Evolutionary conservation across 2,329 filamentous ascomycete species (phyloP), one percentile per base, ranked within the genome.

Genomic region (Trichoderma guizhouense): DNA sequence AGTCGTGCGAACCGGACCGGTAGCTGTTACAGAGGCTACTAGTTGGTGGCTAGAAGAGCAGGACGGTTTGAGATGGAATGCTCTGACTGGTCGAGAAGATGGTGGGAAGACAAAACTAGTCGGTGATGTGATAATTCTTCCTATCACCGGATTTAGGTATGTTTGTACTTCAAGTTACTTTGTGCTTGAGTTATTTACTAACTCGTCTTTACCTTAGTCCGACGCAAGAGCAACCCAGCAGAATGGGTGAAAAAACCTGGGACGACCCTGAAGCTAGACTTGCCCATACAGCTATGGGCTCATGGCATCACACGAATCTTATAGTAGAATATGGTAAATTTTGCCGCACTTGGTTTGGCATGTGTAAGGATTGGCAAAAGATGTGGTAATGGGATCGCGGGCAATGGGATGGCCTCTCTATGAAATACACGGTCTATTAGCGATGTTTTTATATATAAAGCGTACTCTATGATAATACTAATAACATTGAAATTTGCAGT

Each of bases 141-240:
- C 75, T 15, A 75, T 76, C 7, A 76, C 75, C 1, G 75, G 75
- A 36, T 76, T 76, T 60, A 76, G 75, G 75, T 76, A 72, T 36
- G 32, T 1, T 14, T 43, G n/a, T 43, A n/a, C 39, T 43, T 43
- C 39, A 18, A 43, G 14, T 18, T 18, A 18, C 36, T 43, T 18
- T n/a, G 24, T 43, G 30, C 7, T 55, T 3, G 5, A 14, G 15
- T 18, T 26, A 21, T 71, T 18, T 47, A 9, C 39, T 72, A 34
- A 61, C 36, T 2, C 15, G 4, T 18, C 6, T 28, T 14, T 26
- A 9, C 9, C 3, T 26, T 62, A 76, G 73, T 28, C 75, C 73
- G 12, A 74, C 75, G 30, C 74, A 73, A 14, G 74, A 75, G 32
- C 71, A 62, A 53, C 71, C 72, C 30, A 74, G 73, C 61, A 76